phyloP scores from a whole-genome alignment of 2,329 filamentous ascomycete species.

The Hysterium pulicare region DNA sequence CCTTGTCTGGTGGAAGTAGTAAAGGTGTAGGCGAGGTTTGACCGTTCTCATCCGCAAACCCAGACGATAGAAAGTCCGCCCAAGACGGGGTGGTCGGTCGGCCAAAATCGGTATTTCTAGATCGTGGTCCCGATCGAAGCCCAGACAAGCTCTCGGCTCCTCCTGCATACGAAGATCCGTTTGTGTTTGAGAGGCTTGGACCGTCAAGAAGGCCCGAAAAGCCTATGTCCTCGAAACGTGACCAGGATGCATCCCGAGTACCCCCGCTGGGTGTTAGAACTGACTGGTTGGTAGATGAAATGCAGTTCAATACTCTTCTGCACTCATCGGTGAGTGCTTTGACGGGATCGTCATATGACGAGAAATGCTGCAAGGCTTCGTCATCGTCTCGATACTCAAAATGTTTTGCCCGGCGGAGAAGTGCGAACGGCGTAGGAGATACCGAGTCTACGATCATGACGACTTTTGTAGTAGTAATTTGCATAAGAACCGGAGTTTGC shows the following conservation, averaged over 20 bases:
- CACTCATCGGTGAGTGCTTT: constrained; percentile 90
- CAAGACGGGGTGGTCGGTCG: constrained; percentile 94
- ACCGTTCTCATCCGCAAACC: constrained; percentile 77
- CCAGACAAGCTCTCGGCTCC: constrained; percentile 70
- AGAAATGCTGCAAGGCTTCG: constrained; percentile 76
- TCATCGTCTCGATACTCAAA: constrained; percentile 95
- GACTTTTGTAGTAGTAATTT: constrained; percentile 79
- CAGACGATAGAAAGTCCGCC: constrained; percentile 95
- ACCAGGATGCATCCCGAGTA: constrained; percentile 79
- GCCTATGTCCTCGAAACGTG: constrained; percentile 90
- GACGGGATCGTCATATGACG: constrained; percentile 85
- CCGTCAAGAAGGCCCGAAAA: constrained; percentile 76
- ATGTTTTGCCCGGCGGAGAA: constrained; percentile 85
- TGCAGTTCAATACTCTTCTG: constrained; percentile 80
- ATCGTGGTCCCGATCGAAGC: constrained; percentile 64
- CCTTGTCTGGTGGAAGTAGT: constrained; percentile 85
- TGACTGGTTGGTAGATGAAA: constrained; percentile 83
- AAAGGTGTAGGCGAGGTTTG: constrained; percentile 62
- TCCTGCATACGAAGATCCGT: constrained; percentile 20
- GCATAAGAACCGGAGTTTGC: constrained; percentile 69
- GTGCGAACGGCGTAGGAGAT: constrained; percentile 87
- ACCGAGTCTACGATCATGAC: constrained; percentile 96
- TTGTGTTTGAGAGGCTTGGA: constrained; percentile 41
- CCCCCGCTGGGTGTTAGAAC: constrained; percentile 58
- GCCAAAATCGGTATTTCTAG: constrained; percentile 63